Percentiles rank a stretch among this genome's conserved stretches.
Evolutionary conservation across 75 land plant species (phyloP).

Genomic region (Cryptomeria japonica): DNA sequence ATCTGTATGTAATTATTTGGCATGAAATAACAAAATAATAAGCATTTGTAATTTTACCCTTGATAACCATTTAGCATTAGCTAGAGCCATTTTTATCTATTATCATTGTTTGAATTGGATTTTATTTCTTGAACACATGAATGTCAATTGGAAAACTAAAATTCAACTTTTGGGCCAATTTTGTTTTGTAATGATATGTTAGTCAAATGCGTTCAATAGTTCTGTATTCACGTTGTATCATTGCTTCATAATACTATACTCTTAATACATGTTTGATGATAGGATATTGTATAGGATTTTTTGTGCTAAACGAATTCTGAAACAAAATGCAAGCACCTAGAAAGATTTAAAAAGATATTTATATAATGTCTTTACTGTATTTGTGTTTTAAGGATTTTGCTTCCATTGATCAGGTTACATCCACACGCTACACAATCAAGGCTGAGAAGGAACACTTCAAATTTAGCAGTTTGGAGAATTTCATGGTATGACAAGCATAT

Average conservation of each 20-base stretch:
- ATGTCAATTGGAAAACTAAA: neutral
- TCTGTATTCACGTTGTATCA: neutral
- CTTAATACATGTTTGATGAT: neutral
- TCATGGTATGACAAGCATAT: constrained; percentile 51
- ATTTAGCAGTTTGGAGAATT: constrained; percentile 68
- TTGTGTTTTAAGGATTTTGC: neutral
- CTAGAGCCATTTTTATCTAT: neutral
- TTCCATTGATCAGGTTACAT: constrained; percentile 61
- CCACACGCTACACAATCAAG: constrained; percentile 68
- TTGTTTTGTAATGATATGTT: neutral
- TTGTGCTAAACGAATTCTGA: neutral
- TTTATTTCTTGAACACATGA: neutral
- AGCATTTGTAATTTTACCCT: neutral
- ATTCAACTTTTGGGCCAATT: neutral
- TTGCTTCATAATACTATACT: neutral
- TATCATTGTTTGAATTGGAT: neutral
- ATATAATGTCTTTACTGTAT: neutral
- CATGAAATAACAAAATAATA: neutral
- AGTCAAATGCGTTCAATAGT: neutral
- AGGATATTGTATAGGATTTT: neutral
- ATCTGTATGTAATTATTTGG: neutral
- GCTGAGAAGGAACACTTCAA: constrained; percentile 83
- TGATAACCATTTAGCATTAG: neutral
- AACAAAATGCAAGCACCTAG: neutral
- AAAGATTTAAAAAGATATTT: neutral